Evolutionary conservation across 2,329 filamentous ascomycete genomes (phyloP).

Genomic region (Colletotrichum tabaci): DNA sequence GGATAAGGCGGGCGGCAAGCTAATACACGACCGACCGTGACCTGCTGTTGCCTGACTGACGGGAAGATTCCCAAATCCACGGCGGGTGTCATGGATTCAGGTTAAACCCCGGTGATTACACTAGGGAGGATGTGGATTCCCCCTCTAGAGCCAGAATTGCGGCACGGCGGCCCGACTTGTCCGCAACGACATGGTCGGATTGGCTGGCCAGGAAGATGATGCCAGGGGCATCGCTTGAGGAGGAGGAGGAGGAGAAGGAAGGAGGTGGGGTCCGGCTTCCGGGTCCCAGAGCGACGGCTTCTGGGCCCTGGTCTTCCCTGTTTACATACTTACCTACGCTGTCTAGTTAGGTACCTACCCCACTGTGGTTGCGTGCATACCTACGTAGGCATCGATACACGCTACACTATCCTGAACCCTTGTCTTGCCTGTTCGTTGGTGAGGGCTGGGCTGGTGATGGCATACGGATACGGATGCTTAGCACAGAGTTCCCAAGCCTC

Average conservation of each 20-base stretch:
- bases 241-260: not conserved
- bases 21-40: too few relatives aligned
- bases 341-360: too few relatives aligned
- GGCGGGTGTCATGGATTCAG: slow-evolving; percentile 2
- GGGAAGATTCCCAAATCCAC: slow-evolving; percentile 21
- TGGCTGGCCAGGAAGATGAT: slow-evolving; percentile 30
- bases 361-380: too few relatives aligned
- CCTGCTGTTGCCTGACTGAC: slow-evolving; percentile 9
- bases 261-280: slow-evolving; percentile 31
- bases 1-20: slow-evolving; percentile 23
- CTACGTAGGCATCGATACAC: too few relatives aligned
- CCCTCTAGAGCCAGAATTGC: not conserved
- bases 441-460: not conserved
- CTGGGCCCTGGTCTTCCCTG: slow-evolving; percentile 3
- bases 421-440: slow-evolving; percentile 4
- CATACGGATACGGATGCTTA: not conserved
- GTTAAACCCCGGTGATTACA: not conserved
- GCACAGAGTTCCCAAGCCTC: too few relatives aligned
- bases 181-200: slow-evolving; percentile 17
- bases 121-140: not conserved
- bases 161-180: slow-evolving; percentile 34
- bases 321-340: not conserved
- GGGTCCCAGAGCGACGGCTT: slow-evolving; percentile 32
- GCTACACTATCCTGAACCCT: too few relatives aligned
- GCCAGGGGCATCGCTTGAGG: not conserved